Evolutionary conservation across 2,329 filamentous ascomycete species (phyloP), one percentile per base, ranked within the genome.

Genomic region (Zasmidium cellare): DNA sequence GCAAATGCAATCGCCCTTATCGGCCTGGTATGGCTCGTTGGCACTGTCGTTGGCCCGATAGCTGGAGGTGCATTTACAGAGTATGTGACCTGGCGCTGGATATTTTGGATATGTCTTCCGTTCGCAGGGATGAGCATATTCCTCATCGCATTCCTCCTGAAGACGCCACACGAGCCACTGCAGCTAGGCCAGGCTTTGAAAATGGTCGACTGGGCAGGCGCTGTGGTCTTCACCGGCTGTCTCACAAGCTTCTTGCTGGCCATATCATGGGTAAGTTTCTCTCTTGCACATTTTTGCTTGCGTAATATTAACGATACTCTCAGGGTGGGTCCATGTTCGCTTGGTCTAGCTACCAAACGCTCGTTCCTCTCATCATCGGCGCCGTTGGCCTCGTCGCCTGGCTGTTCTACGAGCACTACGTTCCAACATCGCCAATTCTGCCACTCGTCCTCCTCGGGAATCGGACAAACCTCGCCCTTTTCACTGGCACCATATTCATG

Each of bases 291-390:
- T n/a, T n/a, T n/a, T n/a, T n/a, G n/a, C n/a, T n/a, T n/a, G n/a
- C n/a, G n/a, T n/a, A n/a, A n/a, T n/a, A n/a, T n/a, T n/a, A n/a
- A n/a, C n/a, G n/a, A n/a, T n/a, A n/a, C n/a, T n/a, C n/a, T n/a
- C n/a, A n/a, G n/a, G n/a, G 86, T 9, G 87, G 86, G 38, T 79
- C 88, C 9, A 82, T 86, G 74, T 89, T 87, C 67, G 67, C 79
- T 0, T 90, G 87, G 87, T 69, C 74, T 46, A 84, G 80, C 2
- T 88, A 83, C 79, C 78, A 79, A 1, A 87, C 85, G 0, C 74
- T 90, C 1, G 78, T 87, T 0, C 87, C 87, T 0, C 72, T 90
- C 14, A 69, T 84, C 2, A 41, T 88, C 9, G 86, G 86, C 1
- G 67, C 74, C 0, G 70, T 74, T 1, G 80, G 82, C 1, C 70